Evolutionary conservation across 306 rosid species (phyloP), one percentile per base, ranked within the genome.

Genomic region (Potentilla sterilis): DNA sequence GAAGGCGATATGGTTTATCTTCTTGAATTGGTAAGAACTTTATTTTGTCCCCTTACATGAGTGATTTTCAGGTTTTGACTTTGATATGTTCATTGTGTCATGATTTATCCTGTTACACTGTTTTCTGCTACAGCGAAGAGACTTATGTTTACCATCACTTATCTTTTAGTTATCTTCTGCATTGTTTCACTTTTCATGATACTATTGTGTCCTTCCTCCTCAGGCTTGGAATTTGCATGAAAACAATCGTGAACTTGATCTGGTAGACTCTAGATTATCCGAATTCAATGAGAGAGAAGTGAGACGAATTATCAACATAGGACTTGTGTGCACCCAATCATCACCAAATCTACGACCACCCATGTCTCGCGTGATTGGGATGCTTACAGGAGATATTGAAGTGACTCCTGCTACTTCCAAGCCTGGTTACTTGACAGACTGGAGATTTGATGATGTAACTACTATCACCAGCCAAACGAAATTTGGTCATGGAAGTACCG

Each of bases 181-280:
- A 66, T 19, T 9, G 32, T n/a, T 65, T 42, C 9, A n/a, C 44
- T 13, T 43, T 67, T 7, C 73, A 21, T 68, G 38, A 43, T 42
- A 22, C 38, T 46, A 1, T 44, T 48, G 9, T 70, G 58, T 64
- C 22, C 41, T 13, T 69, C 24, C 32, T 69, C 57, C 49, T 38
- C 69, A 91, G 95, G 96, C 91, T 49, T 89, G 96, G 97, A 63
- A 89, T 9, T 85, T 89, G 73, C 90, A 85, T 68, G 96, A 88
- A 81, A 81, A 73, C 61, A 83, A 82, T 54, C 0, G 69, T 42
- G 78, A 73, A 78, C n/a, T 68, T 9, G 91, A 84, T 42, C 76
- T 91, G 48, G 84, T 77, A 63, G 95, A 91, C 79, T 81, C 85
- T 42, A 70, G 51, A 63, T 70, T 91, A 59, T 73, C 81, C 9